Percentiles rank a stretch among this genome's conserved stretches.
Conservation (phyloP, 306 rosid species). For the Albizia julibrissin region DNA sequence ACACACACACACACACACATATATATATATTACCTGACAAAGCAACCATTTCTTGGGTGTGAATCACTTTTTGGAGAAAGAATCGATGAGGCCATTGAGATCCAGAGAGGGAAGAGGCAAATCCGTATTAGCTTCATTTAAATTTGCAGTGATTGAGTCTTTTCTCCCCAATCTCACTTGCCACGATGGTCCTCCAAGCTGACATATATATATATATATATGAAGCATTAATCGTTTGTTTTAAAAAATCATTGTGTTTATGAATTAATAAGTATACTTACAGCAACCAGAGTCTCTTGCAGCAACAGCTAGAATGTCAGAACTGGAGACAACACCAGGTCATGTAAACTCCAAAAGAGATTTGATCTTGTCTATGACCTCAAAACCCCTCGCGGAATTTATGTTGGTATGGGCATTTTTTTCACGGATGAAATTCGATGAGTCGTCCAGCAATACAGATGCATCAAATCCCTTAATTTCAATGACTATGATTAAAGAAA, state of each 20-base stretch:
- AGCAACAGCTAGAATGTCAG: slow-evolving; percentile 55
- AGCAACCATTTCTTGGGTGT: slow-evolving; percentile 42
- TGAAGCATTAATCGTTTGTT: not conserved
- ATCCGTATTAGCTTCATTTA: slow-evolving; percentile 34
- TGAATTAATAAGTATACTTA: slow-evolving; percentile 21
- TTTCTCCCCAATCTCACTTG: slow-evolving; percentile 48
- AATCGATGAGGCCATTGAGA: slow-evolving; percentile 39
- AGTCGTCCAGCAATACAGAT: slow-evolving; percentile 52
- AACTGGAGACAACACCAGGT: slow-evolving; percentile 50
- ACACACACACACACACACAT: too few species aligned
- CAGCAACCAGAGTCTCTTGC: slow-evolving; percentile 50
- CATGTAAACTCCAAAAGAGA: slow-evolving; percentile 37
- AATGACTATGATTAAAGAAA: too few species aligned
- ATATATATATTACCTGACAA: slow-evolving; percentile 41
- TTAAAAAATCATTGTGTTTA: not conserved
- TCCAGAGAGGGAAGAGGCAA: slow-evolving; percentile 48
- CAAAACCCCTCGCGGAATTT: slow-evolving; percentile 51
- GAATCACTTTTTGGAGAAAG: slow-evolving; percentile 46
- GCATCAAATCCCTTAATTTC: slow-evolving; percentile 61
- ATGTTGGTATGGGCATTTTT: slow-evolving; percentile 44
- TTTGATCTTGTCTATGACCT: slow-evolving; percentile 50
- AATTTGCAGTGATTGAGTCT: slow-evolving; percentile 58
- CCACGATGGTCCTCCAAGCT: slow-evolving; percentile 54
- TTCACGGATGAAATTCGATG: slow-evolving; percentile 38
- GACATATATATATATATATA: not conserved